Conservation (phyloP, 768 basidiomycete species). For the Gloeopeniophorella convolvens region DNA sequence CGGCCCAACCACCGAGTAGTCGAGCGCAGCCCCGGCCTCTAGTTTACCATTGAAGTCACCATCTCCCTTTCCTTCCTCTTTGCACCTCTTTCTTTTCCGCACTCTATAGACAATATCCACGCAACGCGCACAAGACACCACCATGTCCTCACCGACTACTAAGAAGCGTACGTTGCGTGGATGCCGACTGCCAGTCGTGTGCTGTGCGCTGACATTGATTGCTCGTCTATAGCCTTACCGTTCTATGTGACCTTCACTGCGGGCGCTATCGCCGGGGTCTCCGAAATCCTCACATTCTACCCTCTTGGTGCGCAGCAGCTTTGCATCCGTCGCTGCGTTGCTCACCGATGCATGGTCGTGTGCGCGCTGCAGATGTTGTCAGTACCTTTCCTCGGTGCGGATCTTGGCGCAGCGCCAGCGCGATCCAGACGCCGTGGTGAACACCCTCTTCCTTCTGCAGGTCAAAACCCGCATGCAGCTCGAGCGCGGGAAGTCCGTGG, state of each 20-base stretch:
- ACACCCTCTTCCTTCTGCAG: conserved; percentile 33
- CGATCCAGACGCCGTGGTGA: no score
- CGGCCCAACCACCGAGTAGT: no score
- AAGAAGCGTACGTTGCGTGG: conserved; percentile 18
- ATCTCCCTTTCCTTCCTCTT: no score
- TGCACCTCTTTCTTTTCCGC: neutral
- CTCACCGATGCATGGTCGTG: neutral
- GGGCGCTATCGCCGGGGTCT: conserved; percentile 92
- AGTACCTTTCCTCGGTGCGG: conserved; percentile 28
- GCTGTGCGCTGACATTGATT: no score
- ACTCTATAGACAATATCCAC: neutral
- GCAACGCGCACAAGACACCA: no score
- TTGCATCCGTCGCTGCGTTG: neutral
- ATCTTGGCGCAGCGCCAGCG: neutral
- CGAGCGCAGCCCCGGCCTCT: no score
- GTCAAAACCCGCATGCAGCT: conserved; percentile 99
- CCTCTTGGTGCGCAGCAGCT: conserved; percentile 62
- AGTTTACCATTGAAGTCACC: no score
- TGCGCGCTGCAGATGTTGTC: conserved; percentile 65
- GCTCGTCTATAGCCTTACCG: conserved; percentile 84
- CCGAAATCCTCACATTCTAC: conserved; percentile 79
- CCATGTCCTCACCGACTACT: conserved; percentile 12
- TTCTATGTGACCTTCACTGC: conserved; percentile 89
- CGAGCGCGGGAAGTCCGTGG: conserved; percentile 75
- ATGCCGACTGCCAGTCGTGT: neutral